A percentile compares a stretch with the other conserved stretches of the same genome.
Conservation (phyloP, 2,329 filamentous ascomycete genomes). For the Fusarium robinianum region DNA sequence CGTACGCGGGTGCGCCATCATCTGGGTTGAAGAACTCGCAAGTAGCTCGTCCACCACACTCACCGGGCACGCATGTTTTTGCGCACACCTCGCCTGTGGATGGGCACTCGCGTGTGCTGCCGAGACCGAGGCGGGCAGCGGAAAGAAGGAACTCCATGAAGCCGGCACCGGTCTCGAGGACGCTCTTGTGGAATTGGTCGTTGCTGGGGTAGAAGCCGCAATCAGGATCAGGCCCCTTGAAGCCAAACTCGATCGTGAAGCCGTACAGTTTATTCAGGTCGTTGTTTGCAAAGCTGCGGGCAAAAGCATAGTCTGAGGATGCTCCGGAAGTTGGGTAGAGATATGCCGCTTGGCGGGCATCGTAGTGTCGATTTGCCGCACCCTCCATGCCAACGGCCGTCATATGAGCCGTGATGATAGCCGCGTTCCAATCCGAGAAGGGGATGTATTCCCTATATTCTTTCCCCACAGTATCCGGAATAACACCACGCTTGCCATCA, state of each 20-base stretch:
- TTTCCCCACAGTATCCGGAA: neutral
- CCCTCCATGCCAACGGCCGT: conserved; percentile 1
- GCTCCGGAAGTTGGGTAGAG: conserved; percentile 41
- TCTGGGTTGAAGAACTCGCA: conserved; percentile 5
- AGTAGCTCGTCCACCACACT: conserved; percentile 1
- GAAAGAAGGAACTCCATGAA: conserved; percentile 45
- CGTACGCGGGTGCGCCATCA: neutral
- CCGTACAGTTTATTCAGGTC: conserved; percentile 43
- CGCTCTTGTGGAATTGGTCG: conserved; percentile 41
- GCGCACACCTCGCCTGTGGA: neutral
- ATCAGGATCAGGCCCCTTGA: conserved; percentile 36
- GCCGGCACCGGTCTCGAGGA: conserved; percentile 45
- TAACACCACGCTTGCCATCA: conserved; percentile 47
- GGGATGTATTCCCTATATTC: conserved; percentile 5
- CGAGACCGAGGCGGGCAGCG: neutral
- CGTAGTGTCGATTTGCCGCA: neutral
- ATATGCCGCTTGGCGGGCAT: neutral
- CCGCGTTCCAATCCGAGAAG: neutral
- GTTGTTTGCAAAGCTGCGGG: conserved; percentile 41
- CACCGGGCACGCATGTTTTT: neutral
- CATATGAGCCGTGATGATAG: neutral
- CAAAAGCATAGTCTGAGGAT: conserved; percentile 47
- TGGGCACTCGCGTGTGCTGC: conserved; percentile 1
- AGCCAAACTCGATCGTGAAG: conserved; percentile 48
- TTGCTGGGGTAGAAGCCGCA: conserved; percentile 44